Conservation (phyloP, 1,284 basidiomycete species). For the Tilletia indica region DNA sequence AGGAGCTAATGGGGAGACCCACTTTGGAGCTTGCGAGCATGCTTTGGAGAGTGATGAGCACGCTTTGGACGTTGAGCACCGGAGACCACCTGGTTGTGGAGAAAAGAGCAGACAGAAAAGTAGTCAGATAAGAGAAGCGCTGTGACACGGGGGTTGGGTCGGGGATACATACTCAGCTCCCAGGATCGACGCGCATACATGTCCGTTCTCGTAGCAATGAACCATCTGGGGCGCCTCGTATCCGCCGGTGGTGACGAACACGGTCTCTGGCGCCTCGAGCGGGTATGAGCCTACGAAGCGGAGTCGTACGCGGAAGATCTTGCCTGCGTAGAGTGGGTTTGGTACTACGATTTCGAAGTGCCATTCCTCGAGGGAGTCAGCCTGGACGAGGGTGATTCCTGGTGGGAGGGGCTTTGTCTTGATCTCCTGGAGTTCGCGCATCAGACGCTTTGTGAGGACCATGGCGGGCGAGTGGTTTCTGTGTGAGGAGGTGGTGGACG, state of each 20-base stretch:
- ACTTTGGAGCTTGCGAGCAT: slow-evolving; percentile 52
- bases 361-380: slow-evolving; percentile 44
- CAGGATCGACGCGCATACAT: slow-evolving; percentile 50
- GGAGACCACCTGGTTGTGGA: slow-evolving; percentile 38
- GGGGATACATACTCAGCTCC: slow-evolving; percentile 31
- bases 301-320: slow-evolving; percentile 49
- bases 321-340: slow-evolving; percentile 39
- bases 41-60: slow-evolving; percentile 51
- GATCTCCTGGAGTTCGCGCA: slow-evolving; percentile 39
- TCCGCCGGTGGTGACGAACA: slow-evolving; percentile 46
- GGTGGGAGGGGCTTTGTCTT: slow-evolving; percentile 33
- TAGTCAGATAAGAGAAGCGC: neutral
- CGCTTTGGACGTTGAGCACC: slow-evolving; percentile 45
- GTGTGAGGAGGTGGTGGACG: no score
- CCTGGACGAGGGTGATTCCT: slow-evolving; percentile 36
- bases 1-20: neutral
- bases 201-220: slow-evolving; percentile 50
- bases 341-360: slow-evolving; percentile 39
- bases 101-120: neutral
- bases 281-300: slow-evolving; percentile 49
- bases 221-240: slow-evolving; percentile 46
- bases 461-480: slow-evolving; percentile 18
- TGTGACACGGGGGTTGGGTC: neutral
- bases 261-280: slow-evolving; percentile 52
- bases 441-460: slow-evolving; percentile 39